Conservation (phyloP, 441 rosid species). For the Mallotus japonicus region DNA sequence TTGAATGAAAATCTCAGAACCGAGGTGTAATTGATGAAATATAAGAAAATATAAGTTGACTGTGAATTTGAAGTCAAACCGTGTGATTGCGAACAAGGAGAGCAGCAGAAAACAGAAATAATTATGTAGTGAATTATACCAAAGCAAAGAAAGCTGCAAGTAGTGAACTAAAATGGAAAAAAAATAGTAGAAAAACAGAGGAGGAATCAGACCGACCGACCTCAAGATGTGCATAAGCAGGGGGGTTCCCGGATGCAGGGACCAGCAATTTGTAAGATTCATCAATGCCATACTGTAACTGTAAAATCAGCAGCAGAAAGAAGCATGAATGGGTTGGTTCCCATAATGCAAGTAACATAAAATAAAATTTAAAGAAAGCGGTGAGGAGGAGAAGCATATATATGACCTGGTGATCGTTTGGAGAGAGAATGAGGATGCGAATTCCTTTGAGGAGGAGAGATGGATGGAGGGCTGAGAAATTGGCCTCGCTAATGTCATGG, state of each 20-base stretch:
- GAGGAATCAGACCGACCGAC: conserved; percentile 24
- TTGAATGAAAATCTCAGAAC: not conserved
- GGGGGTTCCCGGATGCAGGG: conserved; percentile 40
- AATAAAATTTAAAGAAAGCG: not conserved
- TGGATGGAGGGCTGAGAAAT: conserved; percentile 31
- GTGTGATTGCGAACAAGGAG: not conserved
- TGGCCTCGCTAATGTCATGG: conserved; percentile 36
- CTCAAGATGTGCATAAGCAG: conserved; percentile 51
- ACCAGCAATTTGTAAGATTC: conserved; percentile 64
- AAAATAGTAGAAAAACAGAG: too few species aligned
- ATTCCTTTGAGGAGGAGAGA: conserved; percentile 42
- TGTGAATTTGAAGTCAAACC: not conserved
- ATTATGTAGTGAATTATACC: not conserved
- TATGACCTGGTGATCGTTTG: conserved; percentile 35
- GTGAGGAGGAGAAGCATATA: not conserved
- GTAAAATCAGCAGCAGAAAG: conserved; percentile 22
- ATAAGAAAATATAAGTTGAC: not conserved
- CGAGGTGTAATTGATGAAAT: not conserved
- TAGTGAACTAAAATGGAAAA: too few species aligned
- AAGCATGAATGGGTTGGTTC: not conserved
- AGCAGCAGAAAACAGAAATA: not conserved
- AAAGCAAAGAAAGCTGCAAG: too few species aligned
- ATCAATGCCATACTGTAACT: conserved; percentile 59
- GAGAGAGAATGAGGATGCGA: conserved; percentile 41
- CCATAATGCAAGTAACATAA: not conserved